A percentile compares a stretch with the other conserved stretches of the same genome.
Evolutionary conservation across 2,329 filamentous ascomycete species (phyloP).

Genomic region (Pseudogymnoascus sp.): DNA sequence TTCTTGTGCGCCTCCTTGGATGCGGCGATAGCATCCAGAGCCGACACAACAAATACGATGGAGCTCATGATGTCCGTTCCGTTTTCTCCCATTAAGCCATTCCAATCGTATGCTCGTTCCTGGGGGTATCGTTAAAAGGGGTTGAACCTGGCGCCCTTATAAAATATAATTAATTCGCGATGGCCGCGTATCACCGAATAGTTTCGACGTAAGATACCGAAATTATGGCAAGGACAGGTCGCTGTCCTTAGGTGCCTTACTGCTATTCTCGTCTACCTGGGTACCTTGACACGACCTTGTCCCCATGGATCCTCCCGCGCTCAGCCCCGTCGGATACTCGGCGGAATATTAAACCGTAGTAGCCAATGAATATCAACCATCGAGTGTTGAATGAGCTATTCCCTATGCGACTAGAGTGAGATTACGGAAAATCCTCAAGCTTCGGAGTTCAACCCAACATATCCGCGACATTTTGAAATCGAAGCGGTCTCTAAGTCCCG

Average conservation of each 20-base stretch:
- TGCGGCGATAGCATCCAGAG: slow-evolving; percentile 81
- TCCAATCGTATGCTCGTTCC: slow-evolving; percentile 37
- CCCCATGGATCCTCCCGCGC: neutral
- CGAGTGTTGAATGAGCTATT: slow-evolving; percentile 3
- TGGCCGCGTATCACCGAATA: neutral
- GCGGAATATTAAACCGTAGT: neutral
- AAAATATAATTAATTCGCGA: slow-evolving; percentile 9
- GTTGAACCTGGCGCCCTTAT: slow-evolving; percentile 6
- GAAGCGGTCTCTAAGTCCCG: slow-evolving; percentile 5
- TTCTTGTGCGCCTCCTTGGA: slow-evolving; percentile 87
- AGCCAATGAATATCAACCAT: neutral
- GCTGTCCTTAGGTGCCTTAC: neutral
- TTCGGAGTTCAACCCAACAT: slow-evolving; percentile 8
- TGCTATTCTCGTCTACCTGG: slow-evolving; percentile 4
- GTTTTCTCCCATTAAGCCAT: slow-evolving; percentile 29
- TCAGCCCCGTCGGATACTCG: neutral
- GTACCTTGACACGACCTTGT: slow-evolving; percentile 1
- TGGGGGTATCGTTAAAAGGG: slow-evolving; percentile 8
- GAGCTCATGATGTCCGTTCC: slow-evolving; percentile 66
- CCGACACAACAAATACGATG: slow-evolving; percentile 89
- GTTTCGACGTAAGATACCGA: neutral
- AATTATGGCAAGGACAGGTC: slow-evolving; percentile 7
- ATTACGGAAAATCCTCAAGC: slow-evolving; percentile 7
- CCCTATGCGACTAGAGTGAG: neutral
- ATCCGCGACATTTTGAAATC: slow-evolving; percentile 6